Evolutionary conservation across 768 basidiomycete species (phyloP).

Genomic region (Termitomyces sp.): DNA sequence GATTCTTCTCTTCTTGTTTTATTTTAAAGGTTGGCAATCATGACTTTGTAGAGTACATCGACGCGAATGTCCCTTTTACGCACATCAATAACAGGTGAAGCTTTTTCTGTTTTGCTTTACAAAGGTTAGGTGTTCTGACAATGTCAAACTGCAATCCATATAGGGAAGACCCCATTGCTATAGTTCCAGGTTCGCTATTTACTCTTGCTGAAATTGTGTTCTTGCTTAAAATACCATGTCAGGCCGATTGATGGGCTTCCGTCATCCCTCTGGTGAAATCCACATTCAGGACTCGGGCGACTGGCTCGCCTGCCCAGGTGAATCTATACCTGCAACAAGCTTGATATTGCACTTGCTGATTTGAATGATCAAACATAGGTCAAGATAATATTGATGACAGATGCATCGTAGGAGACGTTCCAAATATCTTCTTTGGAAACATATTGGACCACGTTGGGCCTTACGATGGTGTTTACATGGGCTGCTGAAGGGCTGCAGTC

Average conservation of each 20-base stretch:
- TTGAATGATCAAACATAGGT: constrained; percentile 25
- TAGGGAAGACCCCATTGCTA: constrained; percentile 35
- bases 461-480: constrained; percentile 25
- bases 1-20: no score
- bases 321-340: not conserved
- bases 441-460: constrained; percentile 43
- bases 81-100: constrained; percentile 56
- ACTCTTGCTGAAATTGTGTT: not conserved
- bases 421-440: constrained; percentile 40
- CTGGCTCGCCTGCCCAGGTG: constrained; percentile 56
- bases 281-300: constrained; percentile 41
- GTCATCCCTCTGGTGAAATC: constrained; percentile 42
- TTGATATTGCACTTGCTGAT: not conserved
- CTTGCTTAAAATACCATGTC: not conserved
- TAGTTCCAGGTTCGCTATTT: constrained; percentile 27
- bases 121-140: not conserved
- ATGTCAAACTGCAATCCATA: not conserved
- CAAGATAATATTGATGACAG: constrained; percentile 49
- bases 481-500: constrained; percentile 8
- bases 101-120: not conserved
- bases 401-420: constrained; percentile 50
- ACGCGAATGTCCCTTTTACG: constrained; percentile 39
- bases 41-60: constrained; percentile 57
- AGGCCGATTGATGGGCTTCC: constrained; percentile 25
- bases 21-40: constrained; percentile 45